Base-by-base conservation (phyloP, 192 early-diverging fungal genomes). In the Linnemannia schmuckeri region DNA sequence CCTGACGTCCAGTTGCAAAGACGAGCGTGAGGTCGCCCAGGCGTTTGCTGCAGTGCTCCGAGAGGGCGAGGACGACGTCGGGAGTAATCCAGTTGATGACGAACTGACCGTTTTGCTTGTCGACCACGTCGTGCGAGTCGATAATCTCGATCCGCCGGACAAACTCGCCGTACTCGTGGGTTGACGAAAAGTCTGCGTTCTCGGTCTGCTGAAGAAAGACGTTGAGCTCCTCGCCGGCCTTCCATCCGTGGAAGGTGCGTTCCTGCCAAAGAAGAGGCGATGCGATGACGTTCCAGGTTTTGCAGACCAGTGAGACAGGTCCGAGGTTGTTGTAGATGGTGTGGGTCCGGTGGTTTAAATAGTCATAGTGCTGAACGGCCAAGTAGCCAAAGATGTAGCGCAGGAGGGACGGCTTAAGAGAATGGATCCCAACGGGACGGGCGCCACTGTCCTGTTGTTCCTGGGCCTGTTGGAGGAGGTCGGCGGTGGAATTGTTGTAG, bases 81-180 rank as follows among this genome's bases (percentile, higher is more conserved):
- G 85, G 85, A 8, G 85, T 87, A 66, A 87, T 87, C 85, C 85
- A 87, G 52, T 87, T 87, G 66, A 87, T 87, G 76, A 87, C 85
- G 44, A 87, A 87, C 76, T 87, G 76, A 1, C 85, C 85, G 70
- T 87, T 87, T 49, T 87, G 79, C 37, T 87, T 87, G 68, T 87
- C 85, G 63, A 87, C 85, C 0, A 87, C 85, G 42, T 87, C 85
- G 54, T 87, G 85, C 46, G 85, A 87, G 54, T 87, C 85, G 70
- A 87, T 87, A 74, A 87, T 87, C 72, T 87, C 85, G 73, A 87
- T 78, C 66, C 85, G 52, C 55, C 78, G 77, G 71, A 87, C 85
- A 74, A 81, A 87, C 72, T 87, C 85, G 46, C 85, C 85, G 75
- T 87, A 87, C 47, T 87, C 85, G 72, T 87, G 85, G 27, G 85